These are phyloP conservation scores for Boletus rubropictus DNA, from an alignment of 768 basidiomycete genomes.

Conservation along the genomic window DNA sequence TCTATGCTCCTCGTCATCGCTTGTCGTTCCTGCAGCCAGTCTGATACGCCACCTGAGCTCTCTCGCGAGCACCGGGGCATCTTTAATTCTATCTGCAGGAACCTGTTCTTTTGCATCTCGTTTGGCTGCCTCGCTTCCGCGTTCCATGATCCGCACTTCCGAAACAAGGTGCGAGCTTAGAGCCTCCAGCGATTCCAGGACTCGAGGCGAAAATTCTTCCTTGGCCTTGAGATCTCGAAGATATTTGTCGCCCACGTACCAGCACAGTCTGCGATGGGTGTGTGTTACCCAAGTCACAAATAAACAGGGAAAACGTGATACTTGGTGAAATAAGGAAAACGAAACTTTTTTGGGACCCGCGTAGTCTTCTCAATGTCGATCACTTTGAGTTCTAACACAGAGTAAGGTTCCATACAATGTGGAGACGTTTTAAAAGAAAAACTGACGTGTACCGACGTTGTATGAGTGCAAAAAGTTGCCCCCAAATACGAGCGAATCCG, in stretches of 20 bases:
- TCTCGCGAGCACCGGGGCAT: constrained; percentile 72
- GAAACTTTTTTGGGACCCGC: constrained; percentile 87
- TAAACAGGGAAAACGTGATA: constrained; percentile 31
- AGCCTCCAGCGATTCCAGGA: constrained; percentile 63
- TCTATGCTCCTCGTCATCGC: constrained; percentile 58
- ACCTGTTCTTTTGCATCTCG: constrained; percentile 78
- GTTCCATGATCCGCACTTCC: constrained; percentile 69
- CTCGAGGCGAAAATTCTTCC: constrained; percentile 48
- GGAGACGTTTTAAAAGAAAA: neutral
- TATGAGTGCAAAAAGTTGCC: constrained; percentile 97
- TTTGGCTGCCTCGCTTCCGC: constrained; percentile 61
- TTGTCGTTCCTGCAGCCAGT: constrained; percentile 52
- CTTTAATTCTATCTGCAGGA: constrained; percentile 75
- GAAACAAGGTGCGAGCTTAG: constrained; percentile 76
- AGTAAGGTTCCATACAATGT: constrained; percentile 10
- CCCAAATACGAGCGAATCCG: constrained; percentile 91
- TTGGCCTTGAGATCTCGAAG: constrained; percentile 62
- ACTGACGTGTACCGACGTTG: constrained; percentile 78
- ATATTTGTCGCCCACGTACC: constrained; percentile 86
- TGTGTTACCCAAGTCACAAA: constrained; percentile 3
- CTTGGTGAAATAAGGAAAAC: constrained; percentile 80
- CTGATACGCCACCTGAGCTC: constrained; percentile 83
- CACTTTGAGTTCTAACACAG: constrained; percentile 67
- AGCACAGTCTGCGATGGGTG: constrained; percentile 57
- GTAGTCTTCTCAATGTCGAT: constrained; percentile 90